Base-by-base conservation (phyloP, 352 stramenopile species). In the Phytophthora pseudosyringae region DNA sequence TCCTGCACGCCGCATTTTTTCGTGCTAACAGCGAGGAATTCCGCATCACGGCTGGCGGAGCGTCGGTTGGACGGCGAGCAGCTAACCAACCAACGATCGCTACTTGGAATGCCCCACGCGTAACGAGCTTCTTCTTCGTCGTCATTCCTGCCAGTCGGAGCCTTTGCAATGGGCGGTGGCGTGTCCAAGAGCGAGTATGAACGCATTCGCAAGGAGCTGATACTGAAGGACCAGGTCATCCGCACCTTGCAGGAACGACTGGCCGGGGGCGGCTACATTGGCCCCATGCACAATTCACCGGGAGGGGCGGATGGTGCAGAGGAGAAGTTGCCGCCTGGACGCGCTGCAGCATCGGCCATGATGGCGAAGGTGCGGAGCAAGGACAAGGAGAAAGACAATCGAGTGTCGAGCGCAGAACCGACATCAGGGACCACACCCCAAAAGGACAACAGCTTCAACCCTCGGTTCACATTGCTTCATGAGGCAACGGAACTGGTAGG, bases 131-230 rank as follows among this genome's bases (percentile, higher is more conserved):
- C 13, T 43, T 45, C 25, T 49, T 48, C 25, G 39, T 56, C 26
- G 51, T 43, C 33, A 33, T 54, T 47, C 29, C 49, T 52, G 8
- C 49, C 18, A 44, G 3, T 11, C 12, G 13, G 3, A 9, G 31
- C 44, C 49, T 59, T 56, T 59, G 13, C 59, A 16, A 92, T 92
- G 83, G 83, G 83, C 21, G 81, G 81, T 25, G 83, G 83, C 35
- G 81, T 92, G 66, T 92, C 81, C 64, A 92, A 86, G 62, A 66
- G 43, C 56, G 80, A 92, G 71, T 90, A 90, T 50, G 83, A 90
- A 32, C 81, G 78, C 52, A 81, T 91, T 69, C 79, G 80, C 58
- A 86, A 84, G 45, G 84, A 93, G 55, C 48, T 90, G 32, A 59
- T 89, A 31, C 64, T 81, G 13, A 91, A 91, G 40, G 79, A 93